These are phyloP conservation scores for Colletotrichum kahawae DNA, from an alignment of 2,329 filamentous ascomycete species.

Conservation along the genomic window DNA sequence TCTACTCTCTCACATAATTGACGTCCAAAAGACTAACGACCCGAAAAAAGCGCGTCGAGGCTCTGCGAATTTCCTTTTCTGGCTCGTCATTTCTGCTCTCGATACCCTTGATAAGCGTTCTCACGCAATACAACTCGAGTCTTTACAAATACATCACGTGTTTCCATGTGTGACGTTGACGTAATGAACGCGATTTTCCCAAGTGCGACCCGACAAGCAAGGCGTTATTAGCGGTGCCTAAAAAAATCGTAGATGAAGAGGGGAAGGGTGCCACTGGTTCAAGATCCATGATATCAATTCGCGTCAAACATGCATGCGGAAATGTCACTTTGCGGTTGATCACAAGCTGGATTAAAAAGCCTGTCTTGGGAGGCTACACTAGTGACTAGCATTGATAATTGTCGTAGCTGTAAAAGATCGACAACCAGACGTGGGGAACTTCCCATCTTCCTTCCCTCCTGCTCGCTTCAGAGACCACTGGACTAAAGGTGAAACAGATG, in stretches of 20 bases:
- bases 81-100: neutral
- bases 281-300: constrained; percentile 2
- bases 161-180: neutral
- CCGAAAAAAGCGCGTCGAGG: neutral
- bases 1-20: neutral
- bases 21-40: neutral
- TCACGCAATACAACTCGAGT: neutral
- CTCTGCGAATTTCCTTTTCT: neutral
- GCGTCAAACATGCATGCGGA: constrained; percentile 1
- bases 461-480: neutral
- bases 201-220: neutral
- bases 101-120: neutral
- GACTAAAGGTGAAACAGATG: constrained; percentile 16
- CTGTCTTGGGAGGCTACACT: neutral
- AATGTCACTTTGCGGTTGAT: neutral
- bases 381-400: neutral
- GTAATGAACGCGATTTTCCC: neutral
- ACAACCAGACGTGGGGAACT: neutral
- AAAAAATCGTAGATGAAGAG: neutral
- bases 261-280: neutral
- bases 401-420: neutral
- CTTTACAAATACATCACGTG: neutral
- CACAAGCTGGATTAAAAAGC: neutral
- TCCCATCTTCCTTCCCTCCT: neutral
- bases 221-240: neutral